Conservation (phyloP, 768 basidiomycete genomes). For the Hericium erinaceus region DNA sequence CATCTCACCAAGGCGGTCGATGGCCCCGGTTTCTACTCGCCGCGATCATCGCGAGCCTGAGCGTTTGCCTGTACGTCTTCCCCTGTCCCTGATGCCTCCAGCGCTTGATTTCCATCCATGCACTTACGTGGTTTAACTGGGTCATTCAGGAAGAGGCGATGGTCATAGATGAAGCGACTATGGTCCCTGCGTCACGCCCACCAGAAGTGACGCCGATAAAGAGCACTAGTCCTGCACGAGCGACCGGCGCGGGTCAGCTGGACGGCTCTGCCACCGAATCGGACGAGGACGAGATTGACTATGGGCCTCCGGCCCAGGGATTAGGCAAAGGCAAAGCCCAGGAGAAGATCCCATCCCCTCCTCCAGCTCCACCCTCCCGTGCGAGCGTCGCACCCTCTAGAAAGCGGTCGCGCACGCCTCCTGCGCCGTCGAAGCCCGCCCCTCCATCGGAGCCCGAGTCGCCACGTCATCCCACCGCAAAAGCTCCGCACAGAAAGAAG, state of each 20-base stretch:
- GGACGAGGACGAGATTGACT: neutral
- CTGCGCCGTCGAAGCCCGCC: neutral
- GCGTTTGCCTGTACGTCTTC: too few species aligned
- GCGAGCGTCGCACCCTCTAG: neutral
- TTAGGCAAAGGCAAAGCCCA: conserved; percentile 4
- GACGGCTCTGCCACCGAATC: conserved; percentile 36
- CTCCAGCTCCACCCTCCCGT: conserved; percentile 1
- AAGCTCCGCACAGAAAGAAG: conserved; percentile 27
- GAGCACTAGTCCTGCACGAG: neutral
- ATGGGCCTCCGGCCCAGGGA: neutral
- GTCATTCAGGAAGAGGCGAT: too few species aligned
- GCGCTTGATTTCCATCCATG: too few species aligned
- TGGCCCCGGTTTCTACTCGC: too few species aligned
- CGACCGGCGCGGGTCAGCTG: too few species aligned
- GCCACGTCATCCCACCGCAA: conserved; percentile 25
- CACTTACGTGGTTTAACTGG: too few species aligned
- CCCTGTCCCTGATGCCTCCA: too few species aligned
- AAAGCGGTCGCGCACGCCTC: neutral
- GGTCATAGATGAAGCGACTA: too few species aligned
- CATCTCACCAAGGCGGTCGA: too few species aligned
- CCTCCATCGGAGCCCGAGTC: conserved; percentile 38
- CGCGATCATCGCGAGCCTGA: too few species aligned
- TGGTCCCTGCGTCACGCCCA: neutral
- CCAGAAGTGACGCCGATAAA: conserved; percentile 4
- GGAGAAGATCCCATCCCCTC: neutral